Evolutionary conservation across 805 yeast species (phyloP), one percentile per base, ranked within the genome.

Genomic region (Maudiozyma pseudohumilis): DNA sequence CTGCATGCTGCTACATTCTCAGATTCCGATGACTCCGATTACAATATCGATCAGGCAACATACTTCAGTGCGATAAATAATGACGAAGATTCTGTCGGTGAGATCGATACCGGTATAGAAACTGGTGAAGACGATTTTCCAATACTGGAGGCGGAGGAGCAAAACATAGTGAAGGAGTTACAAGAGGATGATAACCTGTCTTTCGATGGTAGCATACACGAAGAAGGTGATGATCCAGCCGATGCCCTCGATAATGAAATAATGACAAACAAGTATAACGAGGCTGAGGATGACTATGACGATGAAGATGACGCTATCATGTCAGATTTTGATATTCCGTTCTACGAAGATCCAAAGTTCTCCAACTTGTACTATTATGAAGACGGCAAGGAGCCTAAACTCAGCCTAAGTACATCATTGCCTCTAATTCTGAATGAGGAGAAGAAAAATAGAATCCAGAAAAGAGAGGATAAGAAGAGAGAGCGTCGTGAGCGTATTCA

Each of bases 281-380:
- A 53, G 6, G 56, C 56, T 6, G 50, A 53, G 27, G 61, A 49
- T 6, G 49, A 46, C 15, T 56, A 49, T 21, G 59, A 57, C 18
- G 60, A 53, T 10, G 60, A 50, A 11, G 62, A 60, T 16, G 59
- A 53, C 32, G 61, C 50, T 27, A 50, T 49, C 17, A 60, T 50
- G 49, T 46, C 49, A 9, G 64, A 55, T 29, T 64, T 63, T 33
- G 58, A 56, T 43, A 55, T 63, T 36, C 68, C 70, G 2, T 65
- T 56, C 46, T 65, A 63, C 44, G 69, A 65, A 44, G 69, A 65
- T 45, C 60, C 66, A 1, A 59, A 56, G 41, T 56, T 59, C 43
- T 54, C 62, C 2, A 55, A 52, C 36, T 40, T 59, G 13, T 49
- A 57, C 34, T 57, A 55, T 37, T 56, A 56, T 37, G 48, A 49